Base-by-base conservation (phyloP, 495 filamentous ascomycete genomes). In the Trichoderma orchidacearum region DNA sequence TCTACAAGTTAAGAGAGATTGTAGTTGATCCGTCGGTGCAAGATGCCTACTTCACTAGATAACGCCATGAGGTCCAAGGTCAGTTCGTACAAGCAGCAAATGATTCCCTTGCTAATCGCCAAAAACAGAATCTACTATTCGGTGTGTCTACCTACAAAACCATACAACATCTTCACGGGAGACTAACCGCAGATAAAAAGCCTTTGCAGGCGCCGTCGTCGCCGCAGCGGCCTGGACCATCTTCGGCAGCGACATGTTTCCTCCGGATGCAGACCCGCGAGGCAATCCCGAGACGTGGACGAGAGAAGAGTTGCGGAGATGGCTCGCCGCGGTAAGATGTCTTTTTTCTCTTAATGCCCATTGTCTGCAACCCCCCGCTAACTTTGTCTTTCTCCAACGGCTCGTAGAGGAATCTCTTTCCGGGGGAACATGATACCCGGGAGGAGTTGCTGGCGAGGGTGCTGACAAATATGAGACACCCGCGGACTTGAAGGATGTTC, bases 211-310 rank as follows among this genome's bases (percentile, higher is more conserved):
- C 23, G 80, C 95, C 60, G 83, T 96, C 38, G 86, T 88, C 3
- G 89, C 86, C 3, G 90, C 86, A 6, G 85, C 90, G 5, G 85
- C 64, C 17, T 95, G 85, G 83, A 78, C 84, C 2, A 94, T 95
- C 58, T 89, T 85, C 85, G 86, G 87, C 53, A 77, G 80, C 27
- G 87, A 89, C 57, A 77, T 95, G 60, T 90, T 95, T 60, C 89
- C 89, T 1, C 62, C 73, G 0, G 69, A 82, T 54, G 59, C 69
- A 27, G 90, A 94, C 67, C 90, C 90, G n/a, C 85, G 70, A 53
- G 90, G 90, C 73, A 82, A 89, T 57, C 89, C 89, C 3, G 76
- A 80, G 30, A 76, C 69, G 21, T 93, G 88, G 88, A 85, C 86
- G 21, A 69, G 72, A 31, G 80, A 85, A 29, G 88, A 93, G 57